phyloP scores from a whole-genome alignment of 2,329 filamentous ascomycete species.

The Aureobasidium uvarum region DNA sequence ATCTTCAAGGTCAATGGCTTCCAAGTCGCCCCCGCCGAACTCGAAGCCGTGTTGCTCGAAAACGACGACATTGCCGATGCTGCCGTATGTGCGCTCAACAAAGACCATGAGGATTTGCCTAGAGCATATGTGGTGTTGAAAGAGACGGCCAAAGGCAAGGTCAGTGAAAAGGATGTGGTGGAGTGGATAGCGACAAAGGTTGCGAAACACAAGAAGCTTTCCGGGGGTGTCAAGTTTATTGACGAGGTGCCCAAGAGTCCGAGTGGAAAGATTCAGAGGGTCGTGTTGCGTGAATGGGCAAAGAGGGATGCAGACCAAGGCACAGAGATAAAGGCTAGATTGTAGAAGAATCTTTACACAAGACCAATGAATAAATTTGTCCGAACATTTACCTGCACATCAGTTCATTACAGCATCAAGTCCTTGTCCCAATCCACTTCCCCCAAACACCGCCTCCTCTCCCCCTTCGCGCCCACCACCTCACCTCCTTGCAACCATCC shows the following conservation, averaged over 20 bases:
- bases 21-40: constrained; percentile 34
- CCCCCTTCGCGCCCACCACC: not conserved
- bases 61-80: constrained; percentile 33
- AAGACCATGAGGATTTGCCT: constrained; percentile 37
- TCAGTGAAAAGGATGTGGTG: constrained; percentile 40
- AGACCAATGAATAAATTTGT: not conserved
- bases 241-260: constrained; percentile 58
- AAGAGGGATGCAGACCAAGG: constrained; percentile 50
- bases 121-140: constrained; percentile 40
- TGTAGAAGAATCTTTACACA: constrained; percentile 13
- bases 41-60: constrained; percentile 33
- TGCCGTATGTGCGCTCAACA: constrained; percentile 31
- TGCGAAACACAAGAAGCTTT: constrained; percentile 44
- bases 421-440: not conserved
- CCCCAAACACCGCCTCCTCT: not conserved
- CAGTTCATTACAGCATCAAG: not conserved
- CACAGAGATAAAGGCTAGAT: constrained; percentile 31
- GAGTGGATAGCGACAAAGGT: constrained; percentile 41
- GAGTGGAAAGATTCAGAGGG: constrained; percentile 59
- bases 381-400: not conserved
- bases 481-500: constrained; percentile 17
- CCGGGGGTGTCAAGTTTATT: constrained; percentile 53
- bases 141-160: constrained; percentile 33
- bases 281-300: constrained; percentile 57
- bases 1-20: constrained; percentile 38